phyloP scores from a whole-genome alignment of 805 yeast species.

The Lipomyces oligophaga region DNA sequence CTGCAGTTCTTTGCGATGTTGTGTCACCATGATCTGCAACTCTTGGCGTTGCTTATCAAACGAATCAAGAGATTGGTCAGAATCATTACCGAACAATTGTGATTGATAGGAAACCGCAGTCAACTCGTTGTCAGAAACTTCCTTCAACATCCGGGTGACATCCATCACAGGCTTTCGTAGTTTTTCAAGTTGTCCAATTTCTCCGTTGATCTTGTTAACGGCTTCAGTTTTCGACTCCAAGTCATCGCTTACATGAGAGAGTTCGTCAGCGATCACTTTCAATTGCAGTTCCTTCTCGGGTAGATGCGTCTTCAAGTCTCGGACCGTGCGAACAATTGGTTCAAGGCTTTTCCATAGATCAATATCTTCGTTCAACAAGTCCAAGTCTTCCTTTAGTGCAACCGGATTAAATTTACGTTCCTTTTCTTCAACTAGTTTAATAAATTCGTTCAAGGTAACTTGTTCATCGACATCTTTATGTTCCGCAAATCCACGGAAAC shows the following conservation, averaged over 20 bases:
- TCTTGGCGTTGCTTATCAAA: slow-evolving; percentile 33
- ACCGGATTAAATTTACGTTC: neutral
- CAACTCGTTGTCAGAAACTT: slow-evolving; percentile 28
- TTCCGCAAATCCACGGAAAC: slow-evolving; percentile 61
- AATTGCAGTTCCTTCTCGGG: slow-evolving; percentile 35
- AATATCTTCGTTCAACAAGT: slow-evolving; percentile 23
- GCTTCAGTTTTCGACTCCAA: slow-evolving; percentile 8
- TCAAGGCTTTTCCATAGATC: slow-evolving; percentile 15
- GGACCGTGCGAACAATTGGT: slow-evolving; percentile 25
- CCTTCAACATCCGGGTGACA: slow-evolving; percentile 33
- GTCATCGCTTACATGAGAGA: slow-evolving; percentile 11
- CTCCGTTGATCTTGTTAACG: slow-evolving; percentile 18
- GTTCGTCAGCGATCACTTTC: slow-evolving; percentile 14
- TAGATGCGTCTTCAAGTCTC: slow-evolving; percentile 18
- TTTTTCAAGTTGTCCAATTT: slow-evolving; percentile 30
- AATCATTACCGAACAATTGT: slow-evolving; percentile 31
- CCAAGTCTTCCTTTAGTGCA: slow-evolving; percentile 10
- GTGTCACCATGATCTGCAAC: slow-evolving; percentile 42
- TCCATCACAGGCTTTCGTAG: slow-evolving; percentile 37
- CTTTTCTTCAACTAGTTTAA: too few relatives aligned
- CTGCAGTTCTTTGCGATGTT: slow-evolving; percentile 39
- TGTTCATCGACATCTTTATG: slow-evolving; percentile 30
- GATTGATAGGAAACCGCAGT: slow-evolving; percentile 32
- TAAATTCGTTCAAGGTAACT: slow-evolving; percentile 32
- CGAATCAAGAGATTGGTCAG: slow-evolving; percentile 26